A percentile compares a stretch with the other conserved stretches of the same genome.
phyloP scores from a whole-genome alignment of 116 monocot genomes.

The Cymodocea nodosa region DNA sequence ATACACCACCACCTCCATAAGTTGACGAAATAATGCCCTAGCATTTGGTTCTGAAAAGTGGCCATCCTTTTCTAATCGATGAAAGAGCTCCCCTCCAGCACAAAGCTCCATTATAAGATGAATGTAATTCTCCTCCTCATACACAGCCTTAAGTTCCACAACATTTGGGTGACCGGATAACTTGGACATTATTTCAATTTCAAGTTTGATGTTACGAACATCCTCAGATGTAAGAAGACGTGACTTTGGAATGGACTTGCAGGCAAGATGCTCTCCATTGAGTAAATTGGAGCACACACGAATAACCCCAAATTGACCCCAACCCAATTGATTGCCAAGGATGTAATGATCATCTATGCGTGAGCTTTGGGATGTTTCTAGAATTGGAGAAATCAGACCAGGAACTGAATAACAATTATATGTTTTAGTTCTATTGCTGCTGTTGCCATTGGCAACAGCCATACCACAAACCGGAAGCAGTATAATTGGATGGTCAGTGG shows the following conservation, averaged over 20 bases:
- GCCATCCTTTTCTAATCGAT: slow-evolving; percentile 51
- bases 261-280: slow-evolving; percentile 55
- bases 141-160: slow-evolving; percentile 72
- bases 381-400: slow-evolving; percentile 30
- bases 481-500: too few relatives aligned
- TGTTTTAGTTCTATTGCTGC: not conserved
- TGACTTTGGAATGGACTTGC: slow-evolving; percentile 87
- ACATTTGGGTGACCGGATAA: slow-evolving; percentile 80
- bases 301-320: slow-evolving; percentile 87
- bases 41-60: slow-evolving; percentile 60
- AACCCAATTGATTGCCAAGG: slow-evolving; percentile 57
- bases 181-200: slow-evolving; percentile 82
- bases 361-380: slow-evolving; percentile 47
- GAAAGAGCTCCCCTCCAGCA: slow-evolving; percentile 81
- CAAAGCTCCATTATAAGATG: slow-evolving; percentile 93
- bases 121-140: slow-evolving; percentile 59
- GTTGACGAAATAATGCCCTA: slow-evolving; percentile 33
- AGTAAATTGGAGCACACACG: slow-evolving; percentile 49
- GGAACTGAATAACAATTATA: slow-evolving; percentile 56
- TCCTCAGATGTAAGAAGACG: slow-evolving; percentile 58
- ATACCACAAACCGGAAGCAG: not conserved
- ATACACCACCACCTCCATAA: slow-evolving; percentile 74
- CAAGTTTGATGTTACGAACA: slow-evolving; percentile 56
- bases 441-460: slow-evolving; percentile 14
- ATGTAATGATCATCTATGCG: slow-evolving; percentile 44